These are phyloP conservation scores for Karstenula rhodostoma DNA, from an alignment of 2,329 filamentous ascomycete genomes.

Conservation along the genomic window DNA sequence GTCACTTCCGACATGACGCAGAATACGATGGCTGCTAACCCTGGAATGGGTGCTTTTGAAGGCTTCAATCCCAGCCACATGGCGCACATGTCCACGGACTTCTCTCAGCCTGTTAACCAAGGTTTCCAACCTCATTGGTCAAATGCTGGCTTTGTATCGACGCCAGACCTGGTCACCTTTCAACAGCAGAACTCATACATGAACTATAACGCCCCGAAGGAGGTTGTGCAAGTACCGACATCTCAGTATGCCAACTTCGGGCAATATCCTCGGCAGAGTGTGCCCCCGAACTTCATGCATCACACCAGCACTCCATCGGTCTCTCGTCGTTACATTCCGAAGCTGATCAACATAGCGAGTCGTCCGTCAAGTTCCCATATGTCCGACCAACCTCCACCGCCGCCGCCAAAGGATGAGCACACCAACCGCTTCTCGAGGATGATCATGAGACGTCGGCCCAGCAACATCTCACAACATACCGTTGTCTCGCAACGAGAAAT, in stretches of 20 bases:
- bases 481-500: slow-evolving; percentile 42
- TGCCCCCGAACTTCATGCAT: slow-evolving; percentile 46
- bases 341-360: slow-evolving; percentile 45
- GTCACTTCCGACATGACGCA: slow-evolving; percentile 45
- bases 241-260: slow-evolving; percentile 46
- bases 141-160: slow-evolving; percentile 46
- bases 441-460: slow-evolving; percentile 46
- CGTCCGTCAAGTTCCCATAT: slow-evolving; percentile 30
- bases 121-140: slow-evolving; percentile 45
- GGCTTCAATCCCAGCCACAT: slow-evolving; percentile 39
- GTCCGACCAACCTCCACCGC: slow-evolving; percentile 42
- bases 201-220: slow-evolving; percentile 41
- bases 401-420: slow-evolving; percentile 47
- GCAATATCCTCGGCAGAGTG: slow-evolving; percentile 45
- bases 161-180: slow-evolving; percentile 44
- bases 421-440: slow-evolving; percentile 46
- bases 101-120: slow-evolving; percentile 42
- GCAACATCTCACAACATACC: slow-evolving; percentile 49
- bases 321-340: slow-evolving; percentile 44
- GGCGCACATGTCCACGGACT: slow-evolving; percentile 41
- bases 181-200: slow-evolving; percentile 42
- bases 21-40: slow-evolving; percentile 35
- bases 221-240: slow-evolving; percentile 43
- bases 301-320: slow-evolving; percentile 31
- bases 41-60: slow-evolving; percentile 39